Base-by-base conservation (phyloP, 805 yeast genomes). In the Clavispora carvajalis region DNA sequence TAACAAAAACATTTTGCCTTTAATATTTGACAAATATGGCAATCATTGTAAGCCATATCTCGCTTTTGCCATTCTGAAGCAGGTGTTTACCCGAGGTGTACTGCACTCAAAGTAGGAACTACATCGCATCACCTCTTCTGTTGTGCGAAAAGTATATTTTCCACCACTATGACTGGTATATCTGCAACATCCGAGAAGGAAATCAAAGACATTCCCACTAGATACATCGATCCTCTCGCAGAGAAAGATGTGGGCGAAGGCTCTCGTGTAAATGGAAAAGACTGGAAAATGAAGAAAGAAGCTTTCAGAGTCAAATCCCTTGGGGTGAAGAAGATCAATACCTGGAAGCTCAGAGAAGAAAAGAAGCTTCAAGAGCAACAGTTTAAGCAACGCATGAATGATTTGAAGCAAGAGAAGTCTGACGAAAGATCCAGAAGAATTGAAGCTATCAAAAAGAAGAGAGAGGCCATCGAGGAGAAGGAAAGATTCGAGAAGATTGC, bases 401-500 rank as follows among this genome's bases (percentile, higher is more conserved):
- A 77, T 44, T 62, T 91, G 56, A 85, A 85, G 62, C 83, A 81
- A 22, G 97, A 88, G 51, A 88, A 89, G 62, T 80, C 76, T 49
- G 70, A 71, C 13, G 79, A 66, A 41, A 79, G 73, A 54, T 69
- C 74, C 48, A 73, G 65, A 19, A 73, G 74, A 47, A 64, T 80
- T 34, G 75, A 74, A 19, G 77, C 71, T 17, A 58, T 80, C 39
- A 86, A 82, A 67, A 86, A 82, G 51, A 81, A 85, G 63, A 76
- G 84, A 57, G 89, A 81, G 52, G 77, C 79, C 60, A 84, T 83
- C 70, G 96, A 76, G 43, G 99, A 91, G 62, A 79, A 79, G 62
- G 97, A 91, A 60, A 77, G 99, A 54, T 86, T 81, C 57, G 95
- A 85, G 55, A 72, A 71, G 57, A 60, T 91, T 58, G 93, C 95